Conservation (phyloP, 2,329 filamentous ascomycete species). For the Cytospora chrysosperma region DNA sequence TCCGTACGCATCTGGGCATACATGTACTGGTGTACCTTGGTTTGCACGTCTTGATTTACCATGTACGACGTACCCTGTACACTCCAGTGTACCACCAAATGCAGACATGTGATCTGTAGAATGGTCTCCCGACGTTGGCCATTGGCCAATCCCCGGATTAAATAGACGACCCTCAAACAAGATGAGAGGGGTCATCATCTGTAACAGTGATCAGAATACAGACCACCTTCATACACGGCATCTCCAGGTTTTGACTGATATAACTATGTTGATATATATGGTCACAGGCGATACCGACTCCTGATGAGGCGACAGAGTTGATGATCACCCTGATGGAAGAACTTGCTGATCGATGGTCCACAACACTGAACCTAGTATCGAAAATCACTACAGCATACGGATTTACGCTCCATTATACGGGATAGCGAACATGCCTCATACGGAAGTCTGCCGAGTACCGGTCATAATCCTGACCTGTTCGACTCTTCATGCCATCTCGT, state of each 20-base stretch:
- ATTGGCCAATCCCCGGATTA: not conserved
- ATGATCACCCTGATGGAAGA: not conserved
- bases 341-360: not conserved
- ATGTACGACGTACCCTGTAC: not conserved
- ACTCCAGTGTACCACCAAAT: not conserved
- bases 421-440: not conserved
- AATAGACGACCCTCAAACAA: not conserved
- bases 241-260: slow-evolving; percentile 11
- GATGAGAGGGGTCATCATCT: slow-evolving; percentile 12
- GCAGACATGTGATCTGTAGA: not conserved
- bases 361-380: not conserved
- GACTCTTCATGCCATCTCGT: not conserved
- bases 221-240: not conserved
- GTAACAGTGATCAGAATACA: slow-evolving; percentile 5
- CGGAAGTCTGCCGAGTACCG: not conserved
- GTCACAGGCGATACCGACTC: no score
- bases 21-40: not conserved
- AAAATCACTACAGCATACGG: no score
- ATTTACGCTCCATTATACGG: not conserved
- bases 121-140: not conserved
- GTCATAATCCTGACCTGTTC: not conserved
- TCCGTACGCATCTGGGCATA: no score
- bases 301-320: not conserved
- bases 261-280: no score
- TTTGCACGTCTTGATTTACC: not conserved